A percentile compares a stretch with the other conserved stretches of the same genome.
Evolutionary conservation across 345 rosid species (phyloP).

Genomic region (Adansonia digitata): DNA sequence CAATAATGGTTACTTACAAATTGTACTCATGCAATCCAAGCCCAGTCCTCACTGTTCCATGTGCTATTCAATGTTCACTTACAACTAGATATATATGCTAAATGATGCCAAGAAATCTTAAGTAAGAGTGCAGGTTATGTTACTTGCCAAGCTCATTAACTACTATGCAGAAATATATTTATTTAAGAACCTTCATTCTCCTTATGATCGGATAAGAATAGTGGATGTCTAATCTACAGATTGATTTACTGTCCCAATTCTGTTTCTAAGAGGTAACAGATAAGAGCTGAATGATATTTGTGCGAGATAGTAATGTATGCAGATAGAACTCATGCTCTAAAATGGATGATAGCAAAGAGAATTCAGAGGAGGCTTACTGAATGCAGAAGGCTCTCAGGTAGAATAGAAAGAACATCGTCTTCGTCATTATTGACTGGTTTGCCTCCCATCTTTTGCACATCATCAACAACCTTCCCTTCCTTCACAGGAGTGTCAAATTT

Average conservation of each 20-base stretch:
- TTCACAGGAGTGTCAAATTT: constrained; percentile 47
- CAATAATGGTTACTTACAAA: constrained; percentile 3
- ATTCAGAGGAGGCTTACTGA: constrained; percentile 45
- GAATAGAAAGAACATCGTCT: constrained; percentile 44
- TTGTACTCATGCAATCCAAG: neutral
- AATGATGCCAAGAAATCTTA: neutral
- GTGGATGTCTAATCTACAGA: neutral
- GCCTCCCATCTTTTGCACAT: constrained; percentile 18
- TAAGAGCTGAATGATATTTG: neutral
- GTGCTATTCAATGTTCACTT: neutral
- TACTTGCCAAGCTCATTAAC: neutral
- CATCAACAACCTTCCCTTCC: constrained; percentile 22
- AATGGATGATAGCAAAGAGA: neutral
- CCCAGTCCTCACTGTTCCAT: neutral
- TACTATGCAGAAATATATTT: neutral
- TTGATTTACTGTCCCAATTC: neutral
- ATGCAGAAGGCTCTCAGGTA: constrained; percentile 49
- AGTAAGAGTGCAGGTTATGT: neutral
- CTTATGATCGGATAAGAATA: neutral
- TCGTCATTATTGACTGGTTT: constrained; percentile 18
- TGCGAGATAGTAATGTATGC: neutral
- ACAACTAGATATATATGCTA: neutral
- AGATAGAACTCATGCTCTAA: neutral
- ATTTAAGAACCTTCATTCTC: neutral
- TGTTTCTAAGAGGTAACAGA: neutral